Conservation (phyloP, 345 rosid genomes). For the Euphorbia tirucalli region DNA sequence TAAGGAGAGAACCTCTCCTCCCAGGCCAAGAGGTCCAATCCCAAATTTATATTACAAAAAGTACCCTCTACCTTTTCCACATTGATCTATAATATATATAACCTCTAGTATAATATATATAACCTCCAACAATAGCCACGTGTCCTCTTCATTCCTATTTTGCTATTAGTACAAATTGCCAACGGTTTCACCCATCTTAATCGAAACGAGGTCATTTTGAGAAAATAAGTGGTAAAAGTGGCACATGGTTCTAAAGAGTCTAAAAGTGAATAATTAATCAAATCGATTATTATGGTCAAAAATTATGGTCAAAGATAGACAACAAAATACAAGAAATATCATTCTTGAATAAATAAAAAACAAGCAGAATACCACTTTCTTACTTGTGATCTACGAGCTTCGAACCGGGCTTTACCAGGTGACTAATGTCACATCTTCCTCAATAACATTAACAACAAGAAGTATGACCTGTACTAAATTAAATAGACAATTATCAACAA, state of each 20-base stretch:
- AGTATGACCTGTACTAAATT: constrained; percentile 71
- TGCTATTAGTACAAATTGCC: not conserved
- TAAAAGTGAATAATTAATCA: not conserved
- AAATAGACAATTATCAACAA: not conserved
- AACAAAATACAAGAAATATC: not conserved
- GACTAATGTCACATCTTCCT: constrained; percentile 65
- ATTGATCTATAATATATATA: too few relatives aligned
- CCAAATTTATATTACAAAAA: too few relatives aligned
- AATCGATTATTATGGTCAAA: not conserved
- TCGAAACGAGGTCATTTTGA: not conserved
- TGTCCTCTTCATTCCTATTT: too few relatives aligned
- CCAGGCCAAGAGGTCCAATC: too few relatives aligned
- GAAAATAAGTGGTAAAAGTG: too few relatives aligned
- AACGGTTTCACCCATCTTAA: not conserved
- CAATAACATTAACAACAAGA: constrained; percentile 80
- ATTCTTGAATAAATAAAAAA: not conserved
- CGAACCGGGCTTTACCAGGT: constrained; percentile 93
- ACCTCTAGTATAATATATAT: too few relatives aligned
- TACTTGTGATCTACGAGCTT: constrained; percentile 92
- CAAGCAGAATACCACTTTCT: constrained; percentile 5
- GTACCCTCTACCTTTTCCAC: too few relatives aligned
- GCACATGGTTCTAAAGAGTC: not conserved
- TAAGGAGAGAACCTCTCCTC: too few relatives aligned
- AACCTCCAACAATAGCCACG: too few relatives aligned
- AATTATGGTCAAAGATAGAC: too few relatives aligned